A percentile compares a stretch with the other conserved stretches of the same genome.
These are phyloP conservation scores for Linaria vulgaris DNA, from an alignment of 257 asterid genomes.

Conservation along the genomic window DNA sequence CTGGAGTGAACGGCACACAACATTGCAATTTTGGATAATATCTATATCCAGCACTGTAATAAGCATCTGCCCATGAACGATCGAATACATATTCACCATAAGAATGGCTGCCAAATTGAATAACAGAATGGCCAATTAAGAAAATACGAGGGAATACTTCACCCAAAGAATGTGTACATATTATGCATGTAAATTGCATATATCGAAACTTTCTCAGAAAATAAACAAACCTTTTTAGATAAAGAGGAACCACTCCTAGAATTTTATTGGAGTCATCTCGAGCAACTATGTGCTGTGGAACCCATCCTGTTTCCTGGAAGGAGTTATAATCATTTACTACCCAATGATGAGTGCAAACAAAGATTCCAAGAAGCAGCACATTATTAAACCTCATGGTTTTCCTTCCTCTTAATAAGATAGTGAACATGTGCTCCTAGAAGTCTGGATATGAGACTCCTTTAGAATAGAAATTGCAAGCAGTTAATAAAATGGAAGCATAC, in stretches of 20 bases:
- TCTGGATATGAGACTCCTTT: conserved; percentile 9
- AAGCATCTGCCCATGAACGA: conserved; percentile 99
- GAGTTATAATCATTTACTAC: conserved; percentile 24
- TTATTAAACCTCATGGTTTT: conserved; percentile 8
- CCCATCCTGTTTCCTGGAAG: conserved; percentile 94
- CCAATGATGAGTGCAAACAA: conserved; percentile 21
- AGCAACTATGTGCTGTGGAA: conserved; percentile 83
- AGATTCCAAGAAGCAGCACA: conserved; percentile 18
- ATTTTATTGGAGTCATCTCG: conserved; percentile 56
- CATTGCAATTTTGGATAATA: conserved; percentile 93
- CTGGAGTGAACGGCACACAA: conserved; percentile 96
- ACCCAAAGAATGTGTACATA: not conserved
- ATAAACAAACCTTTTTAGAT: conserved; percentile 77
- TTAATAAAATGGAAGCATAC: not conserved
- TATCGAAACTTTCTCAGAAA: not conserved
- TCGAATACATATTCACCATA: conserved; percentile 98
- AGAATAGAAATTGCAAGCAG: not conserved
- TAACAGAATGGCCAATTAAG: conserved; percentile 28
- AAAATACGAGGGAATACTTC: conserved; percentile 16
- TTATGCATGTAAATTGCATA: conserved; percentile 11
- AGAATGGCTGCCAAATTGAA: conserved; percentile 75
- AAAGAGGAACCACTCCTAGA: conserved; percentile 91
- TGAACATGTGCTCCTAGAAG: not conserved
- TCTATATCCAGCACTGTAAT: conserved; percentile 73
- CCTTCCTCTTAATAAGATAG: not conserved